These are phyloP conservation scores for Phytophthora palmivora DNA, from an alignment of 352 stramenopile genomes.

Conservation along the genomic window DNA sequence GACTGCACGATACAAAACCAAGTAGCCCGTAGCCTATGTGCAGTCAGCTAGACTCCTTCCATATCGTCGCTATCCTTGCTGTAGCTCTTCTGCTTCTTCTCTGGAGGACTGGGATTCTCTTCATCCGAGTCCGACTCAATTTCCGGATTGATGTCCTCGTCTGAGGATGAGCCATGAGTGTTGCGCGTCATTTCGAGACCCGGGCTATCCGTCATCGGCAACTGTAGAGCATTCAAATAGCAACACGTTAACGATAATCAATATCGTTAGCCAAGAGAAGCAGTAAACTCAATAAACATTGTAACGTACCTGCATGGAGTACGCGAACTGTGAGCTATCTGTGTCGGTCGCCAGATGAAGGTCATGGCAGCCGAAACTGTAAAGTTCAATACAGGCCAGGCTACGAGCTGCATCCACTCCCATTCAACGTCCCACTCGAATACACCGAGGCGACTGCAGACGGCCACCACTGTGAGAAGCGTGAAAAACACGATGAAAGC, in stretches of 20 bases:
- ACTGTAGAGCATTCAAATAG: conserved; percentile 37
- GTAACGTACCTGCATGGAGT: conserved; percentile 77
- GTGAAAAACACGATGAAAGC: conserved; percentile 92
- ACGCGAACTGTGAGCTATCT: conserved; percentile 88
- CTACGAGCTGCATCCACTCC: conserved; percentile 92
- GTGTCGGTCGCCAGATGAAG: conserved; percentile 90
- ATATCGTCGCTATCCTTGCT: conserved; percentile 55
- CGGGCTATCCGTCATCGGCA: conserved; percentile 75
- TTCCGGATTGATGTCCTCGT: conserved; percentile 64
- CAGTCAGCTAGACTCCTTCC: conserved; percentile 46
- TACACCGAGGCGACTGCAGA: conserved; percentile 82
- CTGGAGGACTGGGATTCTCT: conserved; percentile 54
- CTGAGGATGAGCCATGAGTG: conserved; percentile 55
- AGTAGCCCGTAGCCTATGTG: conserved; percentile 18
- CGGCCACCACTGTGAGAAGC: conserved; percentile 80
- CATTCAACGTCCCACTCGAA: conserved; percentile 93
- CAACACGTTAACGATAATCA: too few relatives aligned
- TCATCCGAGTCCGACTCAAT: conserved; percentile 71
- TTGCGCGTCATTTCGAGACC: conserved; percentile 71
- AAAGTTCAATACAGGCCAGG: conserved; percentile 93
- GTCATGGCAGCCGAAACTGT: conserved; percentile 89
- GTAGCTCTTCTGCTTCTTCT: conserved; percentile 50
- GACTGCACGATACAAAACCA: conserved; percentile 26
- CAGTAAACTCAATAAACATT: neutral
- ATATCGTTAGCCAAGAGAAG: conserved; percentile 34